phyloP scores from a whole-genome alignment of 805 yeast species.

The Sporopachydermia lactativora region DNA sequence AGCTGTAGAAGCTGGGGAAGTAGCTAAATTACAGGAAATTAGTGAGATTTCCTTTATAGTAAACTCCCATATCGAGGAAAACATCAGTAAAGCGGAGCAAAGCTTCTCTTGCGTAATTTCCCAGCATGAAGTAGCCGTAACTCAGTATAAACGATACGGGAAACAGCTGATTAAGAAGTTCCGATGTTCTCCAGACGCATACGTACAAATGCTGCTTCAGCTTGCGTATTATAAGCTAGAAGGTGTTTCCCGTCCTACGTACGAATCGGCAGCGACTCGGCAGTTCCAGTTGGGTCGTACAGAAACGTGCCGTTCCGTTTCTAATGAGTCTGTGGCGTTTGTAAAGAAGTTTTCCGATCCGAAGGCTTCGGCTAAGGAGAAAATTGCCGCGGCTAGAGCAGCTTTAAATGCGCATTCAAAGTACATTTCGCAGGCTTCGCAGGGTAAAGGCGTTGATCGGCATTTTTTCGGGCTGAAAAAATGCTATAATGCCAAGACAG shows the following conservation, averaged over 20 bases:
- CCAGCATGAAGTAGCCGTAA: slow-evolving; percentile 44
- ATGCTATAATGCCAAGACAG: slow-evolving; percentile 35
- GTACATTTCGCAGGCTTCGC: slow-evolving; percentile 48
- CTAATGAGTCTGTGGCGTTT: slow-evolving; percentile 42
- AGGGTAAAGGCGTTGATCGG: slow-evolving; percentile 67
- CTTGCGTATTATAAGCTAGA: slow-evolving; percentile 60
- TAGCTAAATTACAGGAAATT: not conserved
- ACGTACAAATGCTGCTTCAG: slow-evolving; percentile 63
- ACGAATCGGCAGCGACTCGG: slow-evolving; percentile 75
- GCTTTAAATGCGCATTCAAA: slow-evolving; percentile 50
- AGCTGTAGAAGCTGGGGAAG: slow-evolving; percentile 6
- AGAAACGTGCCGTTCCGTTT: slow-evolving; percentile 63
- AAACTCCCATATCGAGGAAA: slow-evolving; percentile 28
- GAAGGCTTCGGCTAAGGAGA: slow-evolving; percentile 29
- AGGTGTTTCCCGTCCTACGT: slow-evolving; percentile 61
- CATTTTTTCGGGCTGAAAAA: slow-evolving; percentile 65
- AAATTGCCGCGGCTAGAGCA: slow-evolving; percentile 40
- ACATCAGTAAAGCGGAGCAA: slow-evolving; percentile 34
- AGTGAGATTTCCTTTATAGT: slow-evolving; percentile 27
- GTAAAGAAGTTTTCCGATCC: slow-evolving; percentile 50
- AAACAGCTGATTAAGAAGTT: slow-evolving; percentile 53
- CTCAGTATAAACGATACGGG: slow-evolving; percentile 65
- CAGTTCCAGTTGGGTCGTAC: slow-evolving; percentile 66
- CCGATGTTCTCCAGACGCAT: slow-evolving; percentile 69
- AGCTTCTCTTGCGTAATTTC: slow-evolving; percentile 31